phyloP scores from a whole-genome alignment of 257 asterid species.

The Phtheirospermum japonicum region DNA sequence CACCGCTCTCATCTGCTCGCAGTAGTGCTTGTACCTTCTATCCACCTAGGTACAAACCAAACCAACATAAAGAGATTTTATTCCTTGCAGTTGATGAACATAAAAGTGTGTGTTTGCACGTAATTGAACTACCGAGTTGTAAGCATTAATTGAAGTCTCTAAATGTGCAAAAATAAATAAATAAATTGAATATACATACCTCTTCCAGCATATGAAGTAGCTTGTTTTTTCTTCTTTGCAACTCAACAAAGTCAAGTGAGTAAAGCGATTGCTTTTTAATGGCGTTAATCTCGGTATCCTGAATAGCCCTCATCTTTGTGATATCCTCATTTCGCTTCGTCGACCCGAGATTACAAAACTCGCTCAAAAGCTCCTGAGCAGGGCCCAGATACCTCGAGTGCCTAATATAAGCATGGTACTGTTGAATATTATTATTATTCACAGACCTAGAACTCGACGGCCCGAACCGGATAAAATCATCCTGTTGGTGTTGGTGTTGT shows the following conservation, averaged over 20 bases:
- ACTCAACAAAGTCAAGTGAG: conserved; percentile 67
- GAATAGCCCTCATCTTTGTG: conserved; percentile 33
- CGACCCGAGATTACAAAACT: conserved; percentile 66
- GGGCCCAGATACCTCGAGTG: conserved; percentile 59
- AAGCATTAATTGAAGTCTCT: too few species aligned
- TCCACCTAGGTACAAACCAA: conserved; percentile 51
- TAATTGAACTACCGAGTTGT: too few species aligned
- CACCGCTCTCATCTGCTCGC: conserved; percentile 77
- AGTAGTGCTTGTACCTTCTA: conserved; percentile 82
- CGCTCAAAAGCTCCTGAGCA: conserved; percentile 68
- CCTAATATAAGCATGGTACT: conserved; percentile 33
- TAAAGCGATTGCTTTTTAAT: conserved; percentile 46
- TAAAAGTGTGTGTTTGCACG: too few species aligned
- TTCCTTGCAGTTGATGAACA: too few species aligned
- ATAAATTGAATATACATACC: conserved; percentile 32
- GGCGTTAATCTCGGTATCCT: conserved; percentile 39
- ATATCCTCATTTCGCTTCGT: conserved; percentile 21
- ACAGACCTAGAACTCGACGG: conserved; percentile 56
- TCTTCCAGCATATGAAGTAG: conserved; percentile 83
- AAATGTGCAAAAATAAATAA: too few species aligned
- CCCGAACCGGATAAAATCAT: conserved; percentile 39
- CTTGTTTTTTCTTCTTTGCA: conserved; percentile 73
- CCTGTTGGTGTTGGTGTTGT: not conserved
- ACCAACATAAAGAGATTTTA: too few species aligned
- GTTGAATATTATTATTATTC: conserved; percentile 36